These are phyloP conservation scores for Herpotrichia juniperi DNA, from an alignment of 2,329 filamentous ascomycete species.

Conservation along the genomic window DNA sequence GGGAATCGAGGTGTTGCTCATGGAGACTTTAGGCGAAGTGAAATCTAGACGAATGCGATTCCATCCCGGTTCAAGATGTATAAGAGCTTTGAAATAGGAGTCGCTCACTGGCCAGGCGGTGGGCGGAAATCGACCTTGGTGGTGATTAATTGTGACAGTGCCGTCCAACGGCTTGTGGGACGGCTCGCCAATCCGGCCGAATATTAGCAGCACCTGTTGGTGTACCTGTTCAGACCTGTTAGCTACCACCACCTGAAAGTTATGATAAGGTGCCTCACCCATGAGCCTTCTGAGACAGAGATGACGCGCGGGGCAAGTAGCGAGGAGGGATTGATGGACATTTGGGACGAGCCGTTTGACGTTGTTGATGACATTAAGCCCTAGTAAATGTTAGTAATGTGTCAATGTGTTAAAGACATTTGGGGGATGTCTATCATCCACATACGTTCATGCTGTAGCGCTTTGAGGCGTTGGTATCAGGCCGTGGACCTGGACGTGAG, in stretches of 20 bases:
- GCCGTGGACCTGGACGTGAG: slow-evolving; percentile 54
- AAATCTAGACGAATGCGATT: slow-evolving; percentile 92
- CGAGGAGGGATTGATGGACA: slow-evolving; percentile 67
- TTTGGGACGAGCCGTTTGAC: slow-evolving; percentile 42
- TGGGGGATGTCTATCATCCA: neutral
- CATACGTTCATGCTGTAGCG: slow-evolving; percentile 60
- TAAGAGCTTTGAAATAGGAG: slow-evolving; percentile 88
- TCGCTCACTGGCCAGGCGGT: slow-evolving; percentile 86
- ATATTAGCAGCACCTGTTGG: slow-evolving; percentile 84
- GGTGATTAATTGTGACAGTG: slow-evolving; percentile 76
- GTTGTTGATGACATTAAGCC: slow-evolving; percentile 62
- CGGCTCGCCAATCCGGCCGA: slow-evolving; percentile 80
- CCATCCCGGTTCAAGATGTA: slow-evolving; percentile 89
- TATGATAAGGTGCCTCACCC: slow-evolving; percentile 64
- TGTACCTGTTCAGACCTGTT: slow-evolving; percentile 68
- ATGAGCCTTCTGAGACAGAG: slow-evolving; percentile 81
- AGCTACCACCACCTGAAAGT: slow-evolving; percentile 5
- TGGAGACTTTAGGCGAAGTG: slow-evolving; percentile 77
- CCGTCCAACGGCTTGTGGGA: slow-evolving; percentile 75
- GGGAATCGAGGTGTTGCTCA: slow-evolving; percentile 68
- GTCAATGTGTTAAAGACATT: neutral
- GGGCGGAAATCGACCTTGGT: slow-evolving; percentile 84
- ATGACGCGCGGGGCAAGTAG: slow-evolving; percentile 80
- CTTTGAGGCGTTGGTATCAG: slow-evolving; percentile 50
- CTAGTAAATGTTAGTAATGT: slow-evolving; percentile 15